phyloP scores from a whole-genome alignment of 176 grass and related monocot species.

The Hordeum marinum region DNA sequence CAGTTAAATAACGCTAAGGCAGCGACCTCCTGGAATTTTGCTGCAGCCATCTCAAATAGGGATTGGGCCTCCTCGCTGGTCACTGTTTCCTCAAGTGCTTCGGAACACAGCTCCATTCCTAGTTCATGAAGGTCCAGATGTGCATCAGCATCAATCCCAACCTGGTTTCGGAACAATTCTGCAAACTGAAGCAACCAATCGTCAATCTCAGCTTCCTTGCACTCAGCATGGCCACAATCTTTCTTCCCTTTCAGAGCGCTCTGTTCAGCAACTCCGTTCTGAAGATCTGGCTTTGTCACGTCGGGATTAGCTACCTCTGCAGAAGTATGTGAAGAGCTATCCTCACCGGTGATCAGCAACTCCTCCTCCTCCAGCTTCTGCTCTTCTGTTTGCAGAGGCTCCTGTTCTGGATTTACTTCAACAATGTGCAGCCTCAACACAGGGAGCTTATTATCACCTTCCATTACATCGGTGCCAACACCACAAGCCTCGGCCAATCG shows the following conservation, averaged over 20 bases:
- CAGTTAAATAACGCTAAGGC: conserved; percentile 92
- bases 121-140: conserved; percentile 95
- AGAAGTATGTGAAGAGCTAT: conserved; percentile 22
- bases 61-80: conserved; percentile 79
- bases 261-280: conserved; percentile 29
- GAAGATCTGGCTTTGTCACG: conserved; percentile 29
- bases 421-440: conserved; percentile 72
- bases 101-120: conserved; percentile 92
- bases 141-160: conserved; percentile 90
- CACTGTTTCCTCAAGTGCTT: conserved; percentile 82
- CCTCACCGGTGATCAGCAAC: conserved; percentile 40
- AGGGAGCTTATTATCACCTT: conserved; percentile 43
- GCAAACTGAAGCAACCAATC: conserved; percentile 96
- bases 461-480: not conserved
- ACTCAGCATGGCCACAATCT: conserved; percentile 78
- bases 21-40: conserved; percentile 94
- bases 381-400: conserved; percentile 61
- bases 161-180: conserved; percentile 94
- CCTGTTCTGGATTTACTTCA: conserved; percentile 80
- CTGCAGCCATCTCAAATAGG: conserved; percentile 83
- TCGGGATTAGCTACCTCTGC: conserved; percentile 24
- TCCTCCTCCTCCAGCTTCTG: conserved; percentile 54
- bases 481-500: conserved; percentile 64
- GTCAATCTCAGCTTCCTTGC: conserved; percentile 96
- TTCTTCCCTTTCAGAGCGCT: conserved; percentile 31